Conservation (phyloP, 441 rosid genomes). For the Populus tomentosa region DNA sequence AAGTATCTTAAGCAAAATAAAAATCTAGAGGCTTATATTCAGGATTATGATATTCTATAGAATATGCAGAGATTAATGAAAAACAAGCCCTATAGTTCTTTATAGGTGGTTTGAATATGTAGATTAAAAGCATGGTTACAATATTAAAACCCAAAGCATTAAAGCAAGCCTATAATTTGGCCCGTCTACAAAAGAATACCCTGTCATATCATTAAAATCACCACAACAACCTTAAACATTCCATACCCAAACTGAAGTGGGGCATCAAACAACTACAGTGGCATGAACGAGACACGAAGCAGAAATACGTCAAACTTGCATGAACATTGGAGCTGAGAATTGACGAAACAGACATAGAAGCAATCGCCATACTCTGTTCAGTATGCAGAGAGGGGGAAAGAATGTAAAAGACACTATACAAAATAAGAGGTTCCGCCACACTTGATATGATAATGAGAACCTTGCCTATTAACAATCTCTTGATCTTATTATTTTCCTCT, state of each 20-base stretch:
- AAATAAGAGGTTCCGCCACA: background rate
- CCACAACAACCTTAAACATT: no score
- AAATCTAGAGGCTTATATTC: no score
- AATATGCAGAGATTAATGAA: no score
- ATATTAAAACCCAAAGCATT: no score
- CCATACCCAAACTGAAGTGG: background rate
- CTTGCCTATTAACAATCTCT: background rate
- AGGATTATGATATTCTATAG: no score
- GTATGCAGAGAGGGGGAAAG: background rate
- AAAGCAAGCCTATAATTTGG: no score
- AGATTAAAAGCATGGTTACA: no score
- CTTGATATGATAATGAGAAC: background rate
- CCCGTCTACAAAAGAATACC: no score
- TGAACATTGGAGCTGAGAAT: background rate
- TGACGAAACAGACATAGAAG: background rate
- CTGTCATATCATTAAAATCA: no score
- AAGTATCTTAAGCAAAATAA: no score
- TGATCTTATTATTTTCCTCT: background rate
- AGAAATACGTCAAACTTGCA: background rate
- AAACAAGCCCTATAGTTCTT: no score
- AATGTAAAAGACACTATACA: background rate
- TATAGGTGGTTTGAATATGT: no score
- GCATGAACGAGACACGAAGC: background rate
- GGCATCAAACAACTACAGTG: background rate
- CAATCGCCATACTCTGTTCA: background rate